A percentile compares a stretch with the other conserved stretches of the same genome.
Conservation (phyloP, 495 filamentous ascomycete genomes). For the Pseudomonodictys pantanalensis region DNA sequence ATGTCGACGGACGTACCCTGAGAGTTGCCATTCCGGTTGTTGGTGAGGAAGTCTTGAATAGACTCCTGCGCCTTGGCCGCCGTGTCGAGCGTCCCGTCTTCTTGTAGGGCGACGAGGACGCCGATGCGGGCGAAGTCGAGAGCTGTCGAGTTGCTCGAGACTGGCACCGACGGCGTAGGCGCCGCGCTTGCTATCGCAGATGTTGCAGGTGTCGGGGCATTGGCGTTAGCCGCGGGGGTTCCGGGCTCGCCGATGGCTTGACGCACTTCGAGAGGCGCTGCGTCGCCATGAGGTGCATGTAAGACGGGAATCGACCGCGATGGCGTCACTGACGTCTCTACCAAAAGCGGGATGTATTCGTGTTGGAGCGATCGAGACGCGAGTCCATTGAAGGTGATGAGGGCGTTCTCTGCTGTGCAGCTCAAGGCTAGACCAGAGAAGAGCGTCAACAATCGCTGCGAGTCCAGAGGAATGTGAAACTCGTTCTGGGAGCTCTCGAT, state of each 20-base stretch:
- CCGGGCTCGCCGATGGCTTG: conserved; percentile 13
- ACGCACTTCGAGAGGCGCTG: conserved; percentile 1
- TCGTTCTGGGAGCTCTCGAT: conserved; percentile 61
- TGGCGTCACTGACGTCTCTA: conserved; percentile 8
- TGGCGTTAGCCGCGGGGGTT: not conserved
- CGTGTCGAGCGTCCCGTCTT: conserved; percentile 45
- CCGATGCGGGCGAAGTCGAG: conserved; percentile 66
- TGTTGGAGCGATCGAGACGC: conserved; percentile 36
- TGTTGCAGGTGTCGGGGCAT: not conserved
- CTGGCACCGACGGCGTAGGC: conserved; percentile 17
- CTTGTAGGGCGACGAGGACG: conserved; percentile 62
- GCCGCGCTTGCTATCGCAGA: conserved; percentile 10
- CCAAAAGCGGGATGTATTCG: conserved; percentile 8
- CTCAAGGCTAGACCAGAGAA: conserved; percentile 71
- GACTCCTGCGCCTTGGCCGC: conserved; percentile 57
- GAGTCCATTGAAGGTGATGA: conserved; percentile 73
- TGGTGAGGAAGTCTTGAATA: conserved; percentile 53
- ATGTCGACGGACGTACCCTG: conserved; percentile 48
- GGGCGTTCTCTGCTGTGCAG: conserved; percentile 77
- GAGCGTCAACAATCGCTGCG: conserved; percentile 63
- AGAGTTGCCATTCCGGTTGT: conserved; percentile 41
- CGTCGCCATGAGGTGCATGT: conserved; percentile 1
- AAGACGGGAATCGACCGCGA: conserved; percentile 23
- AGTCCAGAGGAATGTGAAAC: conserved; percentile 72
- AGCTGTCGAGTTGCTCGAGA: conserved; percentile 44